Conservation (phyloP, 1,284 basidiomycete species). For the Rhodotorula sp. region DNA sequence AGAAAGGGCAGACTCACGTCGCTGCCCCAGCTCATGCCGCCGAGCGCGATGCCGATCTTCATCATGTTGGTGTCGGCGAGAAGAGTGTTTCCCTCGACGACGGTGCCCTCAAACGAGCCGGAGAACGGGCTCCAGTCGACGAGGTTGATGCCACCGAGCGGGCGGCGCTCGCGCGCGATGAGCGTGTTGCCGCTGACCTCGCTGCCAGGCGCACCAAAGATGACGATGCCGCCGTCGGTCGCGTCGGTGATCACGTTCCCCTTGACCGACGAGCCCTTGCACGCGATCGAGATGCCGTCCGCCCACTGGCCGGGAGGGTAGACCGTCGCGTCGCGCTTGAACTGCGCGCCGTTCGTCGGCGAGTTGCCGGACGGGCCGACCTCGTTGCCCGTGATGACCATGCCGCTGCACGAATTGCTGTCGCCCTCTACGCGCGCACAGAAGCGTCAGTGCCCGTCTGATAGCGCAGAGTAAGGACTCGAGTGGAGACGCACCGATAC, state of each 20-base stretch:
- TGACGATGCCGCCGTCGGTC: slow-evolving; percentile 65
- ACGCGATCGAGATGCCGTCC: slow-evolving; percentile 78
- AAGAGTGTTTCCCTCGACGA: slow-evolving; percentile 69
- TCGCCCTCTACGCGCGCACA: slow-evolving; percentile 31
- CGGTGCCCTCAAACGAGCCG: slow-evolving; percentile 69
- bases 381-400: slow-evolving; percentile 42
- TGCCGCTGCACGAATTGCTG: slow-evolving; percentile 33
- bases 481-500: slow-evolving; percentile 32
- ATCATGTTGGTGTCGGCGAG: slow-evolving; percentile 48
- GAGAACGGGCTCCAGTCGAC: slow-evolving; percentile 68
- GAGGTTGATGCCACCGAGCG: slow-evolving; percentile 72
- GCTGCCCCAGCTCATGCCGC: slow-evolving; percentile 46
- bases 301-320: slow-evolving; percentile 49
- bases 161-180: slow-evolving; percentile 50
- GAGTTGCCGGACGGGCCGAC: slow-evolving; percentile 44
- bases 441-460: background rate
- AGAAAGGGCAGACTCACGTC: background rate
- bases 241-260: slow-evolving; percentile 69
- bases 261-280: slow-evolving; percentile 64
- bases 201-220: slow-evolving; percentile 78
- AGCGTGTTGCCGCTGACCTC: slow-evolving; percentile 74
- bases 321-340: slow-evolving; percentile 25
- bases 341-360: slow-evolving; percentile 38
- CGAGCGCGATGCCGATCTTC: slow-evolving; percentile 55
- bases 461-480: background rate